Base-by-base conservation (phyloP, 2,329 filamentous ascomycete species). In the Penicillium olsonii region DNA sequence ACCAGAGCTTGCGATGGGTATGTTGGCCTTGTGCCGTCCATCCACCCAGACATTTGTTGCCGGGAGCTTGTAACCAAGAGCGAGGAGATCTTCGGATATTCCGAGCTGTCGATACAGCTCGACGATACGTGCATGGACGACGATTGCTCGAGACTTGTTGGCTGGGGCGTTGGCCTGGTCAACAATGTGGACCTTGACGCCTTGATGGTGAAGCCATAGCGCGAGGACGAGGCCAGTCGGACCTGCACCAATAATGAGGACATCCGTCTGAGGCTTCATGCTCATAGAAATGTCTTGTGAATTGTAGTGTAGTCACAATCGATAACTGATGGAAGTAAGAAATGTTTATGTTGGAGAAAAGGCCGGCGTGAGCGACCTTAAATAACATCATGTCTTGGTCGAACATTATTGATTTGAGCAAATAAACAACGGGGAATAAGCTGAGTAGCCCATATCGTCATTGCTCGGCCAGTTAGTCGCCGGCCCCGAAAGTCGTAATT, bases 41-140 rank as follows among this genome's bases (percentile, higher is more conserved):
- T 61, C 48, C 0, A 62, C 43, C 65, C 70, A 75, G 11, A 77
- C 48, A 10, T 70, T 69, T 8, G 70, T 64, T 9, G 72, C 74
- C 12, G 55, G 54, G n/a, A 72, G 62, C 15, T 68, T 57, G 38
- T 69, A 69, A 15, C 76, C 75, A 5, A 60, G 59, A 1, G 57
- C 51, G 2, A 76, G 37, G 20, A 78, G 56, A 3, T 63, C 61
- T 10, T 72, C 64, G 7, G 69, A 61, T 26, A 75, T 55, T 5
- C 65, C 64, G 37, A 81, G 71, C 33, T 78, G 77, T 39, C 71
- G 71, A 42, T 81, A 72, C 19, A 81, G 66, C 56, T 82, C 79
- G 8, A 79, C 58, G 1, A 74, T 78, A 8, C 79, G 74, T 11
- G 77, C 68, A 48, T 82, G 79, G 5, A 81, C 61, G 9, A 72